Evolutionary conservation across 1,284 basidiomycete species (phyloP), one percentile per base, ranked within the genome.

Genomic region (Apiotrichum gamsii): DNA sequence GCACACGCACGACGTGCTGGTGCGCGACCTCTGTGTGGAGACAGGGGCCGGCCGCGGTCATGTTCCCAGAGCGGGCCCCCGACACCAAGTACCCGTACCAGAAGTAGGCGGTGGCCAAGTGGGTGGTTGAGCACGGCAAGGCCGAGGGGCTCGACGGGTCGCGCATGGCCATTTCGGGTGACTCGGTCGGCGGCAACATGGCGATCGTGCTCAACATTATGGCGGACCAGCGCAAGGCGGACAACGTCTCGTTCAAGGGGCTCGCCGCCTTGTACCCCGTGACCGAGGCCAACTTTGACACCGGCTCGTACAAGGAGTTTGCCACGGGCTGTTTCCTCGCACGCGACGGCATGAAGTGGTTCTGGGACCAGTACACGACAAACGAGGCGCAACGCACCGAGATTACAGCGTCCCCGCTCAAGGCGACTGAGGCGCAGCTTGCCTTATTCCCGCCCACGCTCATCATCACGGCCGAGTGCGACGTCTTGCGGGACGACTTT

Each of bases 341-440:
- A 8, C 40, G 44, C 25, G 47, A 53, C 32, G 51, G 44, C 36
- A 53, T 53, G 51, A 53, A 49, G 47, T 53, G 51, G 51, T 53
- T 53, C 44, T 53, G 51, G 51, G 51, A 53, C 44, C 43, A 45
- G 47, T 53, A 53, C 37, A 28, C 47, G 8, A 33, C 39, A 0
- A 37, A 46, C 40, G 34, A 35, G 28, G 15, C 11, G 13, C 16
- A 47, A 37, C 31, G 51, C 8, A 20, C 23, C 28, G 37, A 53
- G 30, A 34, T 30, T 3, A 46, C 43, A 13, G 51, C 47, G 4
- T 28, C 20, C 10, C 51, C 51, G 1, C 51, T 53, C 15, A 35
- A 28, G 14, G 51, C 47, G 5, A 21, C 25, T 5, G 39, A 43
- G 36, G 11, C 30, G 14, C 35, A 46, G 36, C 40, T 53, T 23